Evolutionary conservation across 495 filamentous ascomycete genomes (phyloP).

Genomic region (Pseudomonodictys pantanalensis): DNA sequence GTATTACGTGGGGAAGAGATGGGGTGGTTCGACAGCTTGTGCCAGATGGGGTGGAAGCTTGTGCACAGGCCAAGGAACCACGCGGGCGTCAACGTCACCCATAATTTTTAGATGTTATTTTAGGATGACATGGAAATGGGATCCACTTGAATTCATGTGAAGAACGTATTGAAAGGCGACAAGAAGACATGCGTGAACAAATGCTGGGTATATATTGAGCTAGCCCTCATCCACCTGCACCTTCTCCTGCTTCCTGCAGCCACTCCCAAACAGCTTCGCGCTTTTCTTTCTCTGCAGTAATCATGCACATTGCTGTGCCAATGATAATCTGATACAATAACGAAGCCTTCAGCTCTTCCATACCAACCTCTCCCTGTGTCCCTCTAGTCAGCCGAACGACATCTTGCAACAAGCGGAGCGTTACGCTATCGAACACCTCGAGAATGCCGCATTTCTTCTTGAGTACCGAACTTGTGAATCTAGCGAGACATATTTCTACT

Average conservation of each 20-base stretch:
- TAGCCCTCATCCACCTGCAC: slow-evolving; percentile 1
- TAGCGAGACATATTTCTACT: slow-evolving; percentile 24
- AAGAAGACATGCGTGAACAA: not conserved
- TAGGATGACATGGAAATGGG: no score
- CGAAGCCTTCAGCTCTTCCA: slow-evolving; percentile 13
- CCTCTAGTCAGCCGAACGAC: not conserved
- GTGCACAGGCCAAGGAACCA: not conserved
- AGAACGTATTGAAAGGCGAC: no score
- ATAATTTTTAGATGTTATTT: no score
- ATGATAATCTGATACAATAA: slow-evolving; percentile 29
- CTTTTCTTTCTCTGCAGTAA: slow-evolving; percentile 33
- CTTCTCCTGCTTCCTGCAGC: slow-evolving; percentile 10
- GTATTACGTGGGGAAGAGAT: not conserved
- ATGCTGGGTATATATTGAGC: not conserved
- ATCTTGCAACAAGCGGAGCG: slow-evolving; percentile 12
- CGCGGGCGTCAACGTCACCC: no score
- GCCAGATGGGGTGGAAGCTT: not conserved
- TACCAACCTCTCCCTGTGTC: not conserved
- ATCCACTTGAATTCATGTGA: no score
- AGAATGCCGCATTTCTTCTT: slow-evolving; percentile 18
- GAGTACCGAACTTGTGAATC: slow-evolving; percentile 21
- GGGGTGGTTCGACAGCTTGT: not conserved
- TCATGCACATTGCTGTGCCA: slow-evolving; percentile 36
- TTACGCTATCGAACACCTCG: slow-evolving; percentile 27
- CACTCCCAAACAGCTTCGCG: slow-evolving; percentile 26